Percentiles rank a stretch among this genome's conserved stretches.
Evolutionary conservation across 2,329 filamentous ascomycete species (phyloP).

Genomic region (Fonsecaea monophora): DNA sequence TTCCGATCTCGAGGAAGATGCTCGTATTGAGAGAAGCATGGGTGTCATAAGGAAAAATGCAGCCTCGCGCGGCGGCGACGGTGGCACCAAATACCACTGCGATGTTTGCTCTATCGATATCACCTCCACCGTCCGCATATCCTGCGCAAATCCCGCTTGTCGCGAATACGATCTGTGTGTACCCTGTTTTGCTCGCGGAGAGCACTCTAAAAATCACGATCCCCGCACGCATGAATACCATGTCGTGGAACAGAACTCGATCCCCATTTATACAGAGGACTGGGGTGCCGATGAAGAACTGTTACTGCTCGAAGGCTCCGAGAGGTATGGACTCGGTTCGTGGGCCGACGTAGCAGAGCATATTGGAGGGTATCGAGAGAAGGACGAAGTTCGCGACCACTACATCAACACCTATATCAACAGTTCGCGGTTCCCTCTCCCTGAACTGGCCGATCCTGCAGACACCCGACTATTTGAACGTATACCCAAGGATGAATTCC

Average conservation of each 20-base stretch:
- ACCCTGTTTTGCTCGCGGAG: slow-evolving; percentile 85
- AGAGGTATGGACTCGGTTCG: slow-evolving; percentile 94
- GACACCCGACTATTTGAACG: slow-evolving; percentile 79
- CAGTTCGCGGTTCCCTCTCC: slow-evolving; percentile 82
- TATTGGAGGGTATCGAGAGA: slow-evolving; percentile 91
- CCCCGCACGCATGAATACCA: slow-evolving; percentile 85
- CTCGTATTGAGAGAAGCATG: slow-evolving; percentile 63
- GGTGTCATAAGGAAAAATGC: slow-evolving; percentile 97
- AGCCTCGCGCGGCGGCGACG: slow-evolving; percentile 81
- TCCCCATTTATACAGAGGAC: slow-evolving; percentile 91
- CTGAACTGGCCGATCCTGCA: slow-evolving; percentile 80
- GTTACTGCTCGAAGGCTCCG: slow-evolving; percentile 88
- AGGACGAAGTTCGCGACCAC: slow-evolving; percentile 94
- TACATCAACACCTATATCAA: slow-evolving; percentile 89
- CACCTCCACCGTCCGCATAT: slow-evolving; percentile 94
- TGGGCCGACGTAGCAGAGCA: slow-evolving; percentile 99
- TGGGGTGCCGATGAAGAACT: slow-evolving; percentile 98
- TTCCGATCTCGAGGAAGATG: slow-evolving; percentile 49
- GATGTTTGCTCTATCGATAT: slow-evolving; percentile 97
- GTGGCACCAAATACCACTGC: slow-evolving; percentile 93
- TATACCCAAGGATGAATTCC: slow-evolving; percentile 90
- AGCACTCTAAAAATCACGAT: slow-evolving; percentile 81
- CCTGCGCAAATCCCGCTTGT: slow-evolving; percentile 82
- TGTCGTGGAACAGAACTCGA: slow-evolving; percentile 97
- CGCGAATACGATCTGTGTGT: slow-evolving; percentile 97